Base-by-base conservation (phyloP, 2,329 filamentous ascomycete species). In the Xylariaceae sp. region DNA sequence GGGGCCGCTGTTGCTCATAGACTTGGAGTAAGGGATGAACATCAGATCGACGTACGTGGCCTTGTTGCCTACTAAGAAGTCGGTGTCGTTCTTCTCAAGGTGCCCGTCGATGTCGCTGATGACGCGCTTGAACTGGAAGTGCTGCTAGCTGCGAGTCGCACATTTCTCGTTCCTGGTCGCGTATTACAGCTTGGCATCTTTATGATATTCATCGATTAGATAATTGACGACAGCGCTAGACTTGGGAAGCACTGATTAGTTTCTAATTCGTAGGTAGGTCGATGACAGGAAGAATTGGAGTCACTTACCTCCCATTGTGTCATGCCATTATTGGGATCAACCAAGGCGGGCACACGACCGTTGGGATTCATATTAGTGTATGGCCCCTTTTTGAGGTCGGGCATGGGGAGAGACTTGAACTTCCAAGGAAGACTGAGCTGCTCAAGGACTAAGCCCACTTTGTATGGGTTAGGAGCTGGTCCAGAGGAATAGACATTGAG, bases 161-260 rank as follows among this genome's bases (percentile, higher is more conserved):
- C 67, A 67, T 45, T 68, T 68, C 42, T 75, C 71, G 2, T 66
- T 66, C 6, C 63, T 63, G 3, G 59, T 56, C 10, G 60, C 54
- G 61, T 73, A 75, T 27, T 66, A 71, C 26, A 77, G 52, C 24
- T 64, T 70, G 20, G 71, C 55, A 1, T 72, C 59, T 23, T 66
- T 68, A 61, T 46, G 46, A 18, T 55, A 46, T 27, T 55, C 35
- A 7, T 51, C 47, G 13, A 55, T 41, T 75, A 79, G 53, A 51
- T 79, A 80, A 42, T 75, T 70, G 53, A 79, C 63, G 55, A 78
- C 76, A 1, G 77, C 76, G 6, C 75, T 75, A 18, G 71, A 74
- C 63, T 80, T 20, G 13, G 15, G 18, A n/a, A 18, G 13, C 2
- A 29, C n/a, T 6, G 13, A 23, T 52, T 24, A 40, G 40, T 13